Conservation (phyloP, 2,329 filamentous ascomycete species). For the Colletotrichum abscissum region DNA sequence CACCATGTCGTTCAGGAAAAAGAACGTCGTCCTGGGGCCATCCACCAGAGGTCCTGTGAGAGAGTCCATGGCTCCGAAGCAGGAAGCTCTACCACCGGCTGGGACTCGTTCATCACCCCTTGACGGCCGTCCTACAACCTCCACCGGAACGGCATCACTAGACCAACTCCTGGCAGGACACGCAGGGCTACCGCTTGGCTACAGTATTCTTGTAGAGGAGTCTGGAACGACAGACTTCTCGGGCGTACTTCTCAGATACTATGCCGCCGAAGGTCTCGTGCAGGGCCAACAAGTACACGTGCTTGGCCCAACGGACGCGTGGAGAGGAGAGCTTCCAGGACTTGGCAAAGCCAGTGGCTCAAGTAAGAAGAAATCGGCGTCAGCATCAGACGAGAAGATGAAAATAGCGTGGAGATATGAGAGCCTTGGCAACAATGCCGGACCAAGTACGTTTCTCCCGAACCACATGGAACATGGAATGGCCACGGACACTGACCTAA, state of each 20-base stretch:
- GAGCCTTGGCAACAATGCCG: slow-evolving; percentile 61
- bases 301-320: slow-evolving; percentile 81
- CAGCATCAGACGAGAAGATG: slow-evolving; percentile 78
- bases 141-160: slow-evolving; percentile 88
- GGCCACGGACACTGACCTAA: neutral
- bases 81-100: slow-evolving; percentile 51
- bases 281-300: slow-evolving; percentile 92
- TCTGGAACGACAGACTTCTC: slow-evolving; percentile 95
- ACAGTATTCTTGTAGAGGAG: slow-evolving; percentile 84
- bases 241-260: slow-evolving; percentile 85
- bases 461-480: neutral
- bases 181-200: slow-evolving; percentile 84
- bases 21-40: slow-evolving; percentile 62
- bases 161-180: slow-evolving; percentile 90
- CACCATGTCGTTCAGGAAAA: slow-evolving; percentile 68
- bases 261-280: slow-evolving; percentile 90
- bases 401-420: slow-evolving; percentile 99
- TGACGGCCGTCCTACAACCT: slow-evolving; percentile 88
- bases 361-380: slow-evolving; percentile 52
- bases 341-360: slow-evolving; percentile 59
- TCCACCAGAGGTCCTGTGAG: slow-evolving; percentile 38
- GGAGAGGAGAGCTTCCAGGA: slow-evolving; percentile 87
- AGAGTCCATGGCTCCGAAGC: slow-evolving; percentile 37
- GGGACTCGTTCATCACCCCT: slow-evolving; percentile 85
- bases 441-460: slow-evolving; percentile 35